Evolutionary conservation across 2,329 filamentous ascomycete genomes (phyloP).

Genomic region (Colletotrichum cereale): DNA sequence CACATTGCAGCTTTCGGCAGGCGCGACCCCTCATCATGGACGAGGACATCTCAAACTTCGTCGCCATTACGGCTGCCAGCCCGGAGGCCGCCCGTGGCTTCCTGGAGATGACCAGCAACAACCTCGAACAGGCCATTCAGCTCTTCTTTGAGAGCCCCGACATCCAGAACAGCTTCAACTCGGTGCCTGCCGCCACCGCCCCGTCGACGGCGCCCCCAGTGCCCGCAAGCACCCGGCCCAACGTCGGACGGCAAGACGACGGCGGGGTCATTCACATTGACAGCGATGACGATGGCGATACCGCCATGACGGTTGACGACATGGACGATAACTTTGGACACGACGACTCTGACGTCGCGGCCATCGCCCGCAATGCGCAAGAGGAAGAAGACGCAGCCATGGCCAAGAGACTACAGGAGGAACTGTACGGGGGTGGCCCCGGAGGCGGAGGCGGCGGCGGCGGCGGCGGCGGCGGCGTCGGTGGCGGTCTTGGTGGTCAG

Average conservation of each 20-base stretch:
- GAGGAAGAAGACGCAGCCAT: constrained; percentile 94
- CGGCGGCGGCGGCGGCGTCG: no score
- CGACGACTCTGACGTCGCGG: constrained; percentile 51
- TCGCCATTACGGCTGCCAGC: constrained; percentile 81
- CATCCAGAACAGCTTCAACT: constrained; percentile 64
- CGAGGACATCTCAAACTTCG: constrained; percentile 81
- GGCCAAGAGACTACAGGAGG: constrained; percentile 90
- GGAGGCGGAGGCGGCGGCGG: constrained; percentile 50
- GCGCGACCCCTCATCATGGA: constrained; percentile 65
- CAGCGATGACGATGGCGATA: constrained; percentile 77
- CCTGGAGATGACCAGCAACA: constrained; percentile 84
- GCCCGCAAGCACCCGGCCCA: constrained; percentile 45
- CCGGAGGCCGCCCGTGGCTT: constrained; percentile 84
- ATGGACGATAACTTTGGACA: constrained; percentile 54
- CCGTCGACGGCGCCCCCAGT: constrained; percentile 48
- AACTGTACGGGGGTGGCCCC: constrained; percentile 76
- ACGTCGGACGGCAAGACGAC: constrained; percentile 62
- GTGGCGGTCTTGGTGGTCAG: constrained; percentile 56
- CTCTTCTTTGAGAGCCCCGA: constrained; percentile 93
- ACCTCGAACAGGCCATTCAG: constrained; percentile 87
- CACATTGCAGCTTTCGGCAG: background rate
- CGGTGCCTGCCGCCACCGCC: constrained; percentile 50
- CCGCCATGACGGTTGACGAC: constrained; percentile 53
- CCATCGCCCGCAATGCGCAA: constrained; percentile 62
- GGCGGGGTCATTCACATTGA: constrained; percentile 79